These are phyloP conservation scores for Colletotrichum gigasporum DNA, from an alignment of 2,329 filamentous ascomycete genomes.

Conservation along the genomic window DNA sequence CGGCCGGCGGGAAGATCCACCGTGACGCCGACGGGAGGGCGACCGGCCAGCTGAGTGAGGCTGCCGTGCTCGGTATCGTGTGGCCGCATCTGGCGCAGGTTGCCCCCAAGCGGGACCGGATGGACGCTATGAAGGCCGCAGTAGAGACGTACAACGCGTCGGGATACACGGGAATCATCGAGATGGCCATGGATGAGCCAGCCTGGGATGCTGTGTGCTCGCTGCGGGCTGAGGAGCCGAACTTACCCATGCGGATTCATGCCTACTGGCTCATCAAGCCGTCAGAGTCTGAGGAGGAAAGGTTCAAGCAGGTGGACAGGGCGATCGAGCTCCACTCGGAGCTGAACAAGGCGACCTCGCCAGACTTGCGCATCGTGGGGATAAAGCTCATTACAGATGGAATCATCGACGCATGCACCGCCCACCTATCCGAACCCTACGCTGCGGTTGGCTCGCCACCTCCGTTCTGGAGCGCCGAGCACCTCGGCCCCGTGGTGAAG, in stretches of 20 bases:
- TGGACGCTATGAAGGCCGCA: slow-evolving; percentile 57
- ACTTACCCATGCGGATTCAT: slow-evolving; percentile 55
- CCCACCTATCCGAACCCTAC: slow-evolving; percentile 64
- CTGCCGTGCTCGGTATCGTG: slow-evolving; percentile 60
- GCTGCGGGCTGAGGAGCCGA: slow-evolving; percentile 48
- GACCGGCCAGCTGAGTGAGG: slow-evolving; percentile 62
- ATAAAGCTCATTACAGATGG: slow-evolving; percentile 69
- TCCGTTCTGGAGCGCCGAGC: slow-evolving; percentile 59
- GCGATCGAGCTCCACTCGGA: slow-evolving; percentile 54
- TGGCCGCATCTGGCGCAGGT: slow-evolving; percentile 64
- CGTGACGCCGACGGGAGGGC: slow-evolving; percentile 57
- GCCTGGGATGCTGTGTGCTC: slow-evolving; percentile 61
- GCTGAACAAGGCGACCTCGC: slow-evolving; percentile 45
- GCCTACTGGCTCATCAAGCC: slow-evolving; percentile 68
- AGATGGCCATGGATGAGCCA: slow-evolving; percentile 70
- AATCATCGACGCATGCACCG: slow-evolving; percentile 67
- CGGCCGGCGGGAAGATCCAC: slow-evolving; percentile 61
- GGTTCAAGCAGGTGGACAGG: slow-evolving; percentile 57
- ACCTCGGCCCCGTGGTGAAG: slow-evolving; percentile 59
- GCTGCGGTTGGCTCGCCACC: slow-evolving; percentile 52
- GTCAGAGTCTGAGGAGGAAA: slow-evolving; percentile 48
- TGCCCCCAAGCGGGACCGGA: slow-evolving; percentile 56
- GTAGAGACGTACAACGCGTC: slow-evolving; percentile 59
- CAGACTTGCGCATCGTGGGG: slow-evolving; percentile 57
- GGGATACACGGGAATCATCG: slow-evolving; percentile 65